A percentile compares a stretch with the other conserved stretches of the same genome.
These are phyloP conservation scores for Puccinia coronata DNA, from an alignment of 1,284 basidiomycete species.

Conservation along the genomic window DNA sequence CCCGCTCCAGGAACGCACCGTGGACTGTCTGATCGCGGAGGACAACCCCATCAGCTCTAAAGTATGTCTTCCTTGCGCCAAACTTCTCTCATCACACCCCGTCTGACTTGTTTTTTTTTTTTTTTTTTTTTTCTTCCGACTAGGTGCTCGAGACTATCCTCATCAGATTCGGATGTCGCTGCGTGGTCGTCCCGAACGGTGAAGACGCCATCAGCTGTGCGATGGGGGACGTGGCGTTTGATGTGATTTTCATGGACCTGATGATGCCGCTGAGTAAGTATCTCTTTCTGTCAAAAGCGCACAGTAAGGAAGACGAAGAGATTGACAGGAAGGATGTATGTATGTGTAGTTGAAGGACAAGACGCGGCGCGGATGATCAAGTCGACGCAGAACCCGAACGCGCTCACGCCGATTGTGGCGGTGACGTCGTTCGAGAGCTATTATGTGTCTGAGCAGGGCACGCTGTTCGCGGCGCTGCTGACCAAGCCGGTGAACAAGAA, in stretches of 20 bases:
- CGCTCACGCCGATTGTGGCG: conserved; percentile 84
- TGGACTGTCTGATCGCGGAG: conserved; percentile 90
- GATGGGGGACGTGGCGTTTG: conserved; percentile 80
- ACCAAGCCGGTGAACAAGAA: conserved; percentile 76
- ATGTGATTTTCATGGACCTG: conserved; percentile 63
- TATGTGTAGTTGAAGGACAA: conserved; percentile 76
- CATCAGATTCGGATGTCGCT: conserved; percentile 86
- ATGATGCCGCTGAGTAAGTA: conserved; percentile 59
- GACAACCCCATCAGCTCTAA: conserved; percentile 94
- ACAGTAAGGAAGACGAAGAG: conserved; percentile 63
- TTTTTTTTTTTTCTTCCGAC: conserved; percentile 38
- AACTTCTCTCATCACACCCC: conserved; percentile 45
- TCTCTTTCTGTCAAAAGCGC: conserved; percentile 67
- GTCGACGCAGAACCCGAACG: conserved; percentile 88
- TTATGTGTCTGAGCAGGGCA: conserved; percentile 62
- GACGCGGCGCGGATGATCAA: conserved; percentile 89
- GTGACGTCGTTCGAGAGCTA: conserved; percentile 62
- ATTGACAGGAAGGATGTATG: conserved; percentile 52
- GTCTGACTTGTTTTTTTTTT: conserved; percentile 1
- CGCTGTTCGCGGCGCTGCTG: conserved; percentile 79
- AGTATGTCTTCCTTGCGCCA: conserved; percentile 56
- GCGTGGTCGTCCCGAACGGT: conserved; percentile 89
- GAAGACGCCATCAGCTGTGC: conserved; percentile 94
- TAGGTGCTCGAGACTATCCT: conserved; percentile 86
- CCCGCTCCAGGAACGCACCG: conserved; percentile 59